Conservation (phyloP, 2,329 filamentous ascomycete genomes). For the Apiospora koreana region DNA sequence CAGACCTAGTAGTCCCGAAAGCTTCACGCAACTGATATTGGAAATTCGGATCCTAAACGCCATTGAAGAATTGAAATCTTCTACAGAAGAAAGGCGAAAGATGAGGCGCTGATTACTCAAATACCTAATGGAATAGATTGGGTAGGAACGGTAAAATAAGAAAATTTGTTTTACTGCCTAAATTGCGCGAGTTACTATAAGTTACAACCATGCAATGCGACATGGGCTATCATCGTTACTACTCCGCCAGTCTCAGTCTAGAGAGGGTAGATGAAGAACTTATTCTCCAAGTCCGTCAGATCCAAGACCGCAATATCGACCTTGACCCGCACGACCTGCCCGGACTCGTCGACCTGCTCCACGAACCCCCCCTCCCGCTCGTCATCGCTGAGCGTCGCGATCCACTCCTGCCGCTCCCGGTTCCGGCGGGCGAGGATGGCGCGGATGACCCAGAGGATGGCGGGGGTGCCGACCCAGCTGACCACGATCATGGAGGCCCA, state of each 20-base stretch:
- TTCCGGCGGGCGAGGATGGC: constrained; percentile 35
- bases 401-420: constrained; percentile 30
- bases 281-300: constrained; percentile 41
- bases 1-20: no score
- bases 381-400: constrained; percentile 23
- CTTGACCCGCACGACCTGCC: constrained; percentile 29
- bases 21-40: no score
- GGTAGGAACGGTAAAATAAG: no score
- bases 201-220: no score
- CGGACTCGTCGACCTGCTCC: constrained; percentile 33
- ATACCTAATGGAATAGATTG: no score
- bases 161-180: no score
- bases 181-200: no score
- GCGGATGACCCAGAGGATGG: constrained; percentile 34
- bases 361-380: constrained; percentile 24
- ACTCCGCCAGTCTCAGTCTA: not conserved
- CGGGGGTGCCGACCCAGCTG: constrained; percentile 37
- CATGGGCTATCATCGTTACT: no score
- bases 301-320: constrained; percentile 39
- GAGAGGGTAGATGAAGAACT: constrained; percentile 33
- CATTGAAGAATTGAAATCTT: no score
- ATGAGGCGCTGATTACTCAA: no score
- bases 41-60: no score
- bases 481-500: constrained; percentile 33
- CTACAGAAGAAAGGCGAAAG: no score